Percentiles rank a stretch among this genome's conserved stretches.
Evolutionary conservation across 768 basidiomycete species (phyloP).

Genomic region (Tephrocybe sp.): DNA sequence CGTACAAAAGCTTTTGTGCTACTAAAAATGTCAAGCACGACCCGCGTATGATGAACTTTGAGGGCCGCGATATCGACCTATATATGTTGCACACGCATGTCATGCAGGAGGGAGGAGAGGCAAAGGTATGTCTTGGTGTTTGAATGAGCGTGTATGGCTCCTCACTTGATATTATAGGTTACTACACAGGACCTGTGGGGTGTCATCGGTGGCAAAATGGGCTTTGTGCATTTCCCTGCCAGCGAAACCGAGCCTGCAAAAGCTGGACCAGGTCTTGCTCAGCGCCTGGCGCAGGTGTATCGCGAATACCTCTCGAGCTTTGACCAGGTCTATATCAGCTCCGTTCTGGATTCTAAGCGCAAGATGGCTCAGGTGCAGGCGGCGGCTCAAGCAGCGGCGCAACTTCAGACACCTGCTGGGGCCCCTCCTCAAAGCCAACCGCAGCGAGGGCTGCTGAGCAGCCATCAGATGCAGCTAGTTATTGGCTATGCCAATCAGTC

Average conservation of each 20-base stretch:
- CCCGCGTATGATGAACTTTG: conserved; percentile 40
- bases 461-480: conserved; percentile 40
- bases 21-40: conserved; percentile 40
- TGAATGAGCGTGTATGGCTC: conserved; percentile 6
- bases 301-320: conserved; percentile 54
- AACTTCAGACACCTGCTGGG: too few relatives aligned
- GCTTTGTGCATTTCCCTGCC: conserved; percentile 62
- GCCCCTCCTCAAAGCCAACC: conserved; percentile 5
- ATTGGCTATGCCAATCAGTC: conserved; percentile 44
- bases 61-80: conserved; percentile 57
- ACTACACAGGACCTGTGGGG: conserved; percentile 57
- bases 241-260: conserved; percentile 58
- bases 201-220: conserved; percentile 65
- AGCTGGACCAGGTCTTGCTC: conserved; percentile 59
- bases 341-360: conserved; percentile 32
- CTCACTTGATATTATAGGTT: conserved; percentile 35
- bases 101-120: conserved; percentile 52
- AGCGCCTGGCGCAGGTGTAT: conserved; percentile 59
- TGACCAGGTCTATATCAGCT: conserved; percentile 50
- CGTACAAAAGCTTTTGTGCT: conserved; percentile 46
- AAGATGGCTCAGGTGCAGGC: conserved; percentile 15
- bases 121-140: conserved; percentile 35
- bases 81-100: conserved; percentile 57
- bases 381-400: conserved; percentile 1
- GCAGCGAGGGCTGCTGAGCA: conserved; percentile 18